Evolutionary conservation across 371 early-diverging fungal species (phyloP).

Genomic region (Mucor velutinosus): DNA sequence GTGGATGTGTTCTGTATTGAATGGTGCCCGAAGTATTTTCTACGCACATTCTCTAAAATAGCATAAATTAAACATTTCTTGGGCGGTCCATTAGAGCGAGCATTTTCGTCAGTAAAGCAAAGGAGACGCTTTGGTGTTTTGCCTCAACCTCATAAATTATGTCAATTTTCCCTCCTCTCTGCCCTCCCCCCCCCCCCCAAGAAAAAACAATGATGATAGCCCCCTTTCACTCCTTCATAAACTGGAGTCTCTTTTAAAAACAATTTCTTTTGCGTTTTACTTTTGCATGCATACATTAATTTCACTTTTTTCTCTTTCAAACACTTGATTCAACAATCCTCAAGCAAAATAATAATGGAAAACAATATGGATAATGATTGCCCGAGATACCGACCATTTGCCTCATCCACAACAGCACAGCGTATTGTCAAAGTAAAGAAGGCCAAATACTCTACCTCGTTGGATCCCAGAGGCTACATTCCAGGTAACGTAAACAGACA

Average conservation of each 20-base stretch:
- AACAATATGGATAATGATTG: slow-evolving; percentile 25
- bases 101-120: not conserved
- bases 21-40: not conserved
- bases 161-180: not conserved
- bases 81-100: slow-evolving; percentile 7
- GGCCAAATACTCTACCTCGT: slow-evolving; percentile 59
- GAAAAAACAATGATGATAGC: not conserved
- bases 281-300: slow-evolving; percentile 7
- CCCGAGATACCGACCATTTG: slow-evolving; percentile 31
- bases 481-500: slow-evolving; percentile 51
- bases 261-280: not conserved
- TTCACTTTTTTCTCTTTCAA: not conserved
- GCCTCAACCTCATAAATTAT: not conserved
- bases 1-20: not conserved
- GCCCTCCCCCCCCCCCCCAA: not conserved
- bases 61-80: slow-evolving; percentile 28
- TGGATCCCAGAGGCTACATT: slow-evolving; percentile 69
- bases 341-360: slow-evolving; percentile 1
- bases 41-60: slow-evolving; percentile 20
- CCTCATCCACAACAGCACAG: slow-evolving; percentile 12
- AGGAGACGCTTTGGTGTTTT: not conserved
- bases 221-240: not conserved
- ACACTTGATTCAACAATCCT: not conserved
- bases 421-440: slow-evolving; percentile 32
- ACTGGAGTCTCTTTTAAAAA: not conserved